phyloP scores from a whole-genome alignment of 202 grass and related monocot genomes.

The Schoenoplectus triqueter region DNA sequence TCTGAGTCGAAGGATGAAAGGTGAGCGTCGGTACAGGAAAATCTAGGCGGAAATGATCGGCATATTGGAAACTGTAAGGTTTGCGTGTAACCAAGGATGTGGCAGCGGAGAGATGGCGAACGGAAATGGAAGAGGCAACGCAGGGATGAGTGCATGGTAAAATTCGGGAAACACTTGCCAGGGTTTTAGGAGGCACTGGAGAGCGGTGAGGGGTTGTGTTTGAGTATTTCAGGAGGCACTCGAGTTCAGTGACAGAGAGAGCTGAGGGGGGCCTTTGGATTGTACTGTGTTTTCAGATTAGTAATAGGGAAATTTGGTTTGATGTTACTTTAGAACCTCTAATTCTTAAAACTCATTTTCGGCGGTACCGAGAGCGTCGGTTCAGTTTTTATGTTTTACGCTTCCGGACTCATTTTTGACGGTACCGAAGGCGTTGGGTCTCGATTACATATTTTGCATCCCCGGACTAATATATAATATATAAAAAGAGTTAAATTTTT shows the following conservation, averaged over 20 bases:
- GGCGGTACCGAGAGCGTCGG: too few species aligned
- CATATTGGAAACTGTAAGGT: neutral
- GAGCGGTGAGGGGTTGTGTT: neutral
- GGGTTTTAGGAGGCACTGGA: conserved; percentile 25
- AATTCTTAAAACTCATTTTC: too few species aligned
- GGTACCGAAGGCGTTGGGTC: too few species aligned
- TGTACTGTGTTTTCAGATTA: too few species aligned
- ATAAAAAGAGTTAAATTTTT: too few species aligned
- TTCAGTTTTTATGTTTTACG: too few species aligned
- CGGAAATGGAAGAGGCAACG: conserved; percentile 24
- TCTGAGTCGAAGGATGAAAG: neutral
- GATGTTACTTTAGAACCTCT: too few species aligned
- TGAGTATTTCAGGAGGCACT: neutral
- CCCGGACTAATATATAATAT: too few species aligned
- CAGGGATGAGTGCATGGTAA: neutral
- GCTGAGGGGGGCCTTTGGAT: neutral
- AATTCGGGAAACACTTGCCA: neutral
- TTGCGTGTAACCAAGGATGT: conserved; percentile 4
- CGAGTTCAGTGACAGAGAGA: neutral
- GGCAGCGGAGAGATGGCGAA: neutral
- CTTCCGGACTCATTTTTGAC: too few species aligned
- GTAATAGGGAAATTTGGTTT: too few species aligned
- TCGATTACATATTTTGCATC: too few species aligned
- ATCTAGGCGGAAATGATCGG: neutral
- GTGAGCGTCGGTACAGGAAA: neutral